Evolutionary conservation across 225 moss, liverwort and hornwort species (phyloP).

Genomic region (Pseudoscleropodium purum): DNA sequence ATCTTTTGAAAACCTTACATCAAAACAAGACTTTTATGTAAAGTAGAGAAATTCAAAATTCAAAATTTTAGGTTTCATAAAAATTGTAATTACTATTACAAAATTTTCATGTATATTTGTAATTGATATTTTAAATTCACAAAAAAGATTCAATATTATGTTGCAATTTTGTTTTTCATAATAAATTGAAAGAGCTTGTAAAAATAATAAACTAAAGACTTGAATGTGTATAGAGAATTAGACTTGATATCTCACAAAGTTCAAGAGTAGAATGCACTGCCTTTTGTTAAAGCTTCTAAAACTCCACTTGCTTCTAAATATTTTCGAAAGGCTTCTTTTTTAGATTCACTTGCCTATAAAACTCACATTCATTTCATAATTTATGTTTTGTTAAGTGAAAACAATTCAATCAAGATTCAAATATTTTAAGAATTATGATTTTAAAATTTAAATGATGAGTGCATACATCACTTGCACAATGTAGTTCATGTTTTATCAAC

Average conservation of each 20-base stretch:
- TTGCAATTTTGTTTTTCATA: neutral
- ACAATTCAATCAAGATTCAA: neutral
- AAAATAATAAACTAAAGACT: neutral
- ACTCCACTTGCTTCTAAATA: slow-evolving; percentile 90
- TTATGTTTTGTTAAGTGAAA: neutral
- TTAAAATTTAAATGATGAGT: neutral
- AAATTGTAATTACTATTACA: neutral
- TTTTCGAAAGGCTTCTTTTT: slow-evolving; percentile 92
- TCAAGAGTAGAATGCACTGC: slow-evolving; percentile 17
- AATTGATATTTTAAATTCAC: neutral
- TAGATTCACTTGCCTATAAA: slow-evolving; percentile 79
- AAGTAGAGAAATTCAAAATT: neutral
- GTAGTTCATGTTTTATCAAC: neutral
- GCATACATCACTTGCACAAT: neutral
- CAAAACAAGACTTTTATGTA: neutral
- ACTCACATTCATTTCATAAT: neutral
- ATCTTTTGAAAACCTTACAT: neutral
- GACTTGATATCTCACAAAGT: slow-evolving; percentile 8
- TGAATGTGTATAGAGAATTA: neutral
- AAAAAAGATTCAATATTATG: rapidly evolving
- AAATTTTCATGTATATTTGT: neutral
- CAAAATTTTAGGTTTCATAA: neutral
- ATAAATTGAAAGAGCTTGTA: neutral
- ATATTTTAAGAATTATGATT: too few species aligned
- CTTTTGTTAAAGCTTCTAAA: slow-evolving; percentile 84